Percentiles rank a stretch among this genome's conserved stretches.
These are phyloP conservation scores for Corchorus capsularis DNA, from an alignment of 345 rosid species.

Conservation along the genomic window DNA sequence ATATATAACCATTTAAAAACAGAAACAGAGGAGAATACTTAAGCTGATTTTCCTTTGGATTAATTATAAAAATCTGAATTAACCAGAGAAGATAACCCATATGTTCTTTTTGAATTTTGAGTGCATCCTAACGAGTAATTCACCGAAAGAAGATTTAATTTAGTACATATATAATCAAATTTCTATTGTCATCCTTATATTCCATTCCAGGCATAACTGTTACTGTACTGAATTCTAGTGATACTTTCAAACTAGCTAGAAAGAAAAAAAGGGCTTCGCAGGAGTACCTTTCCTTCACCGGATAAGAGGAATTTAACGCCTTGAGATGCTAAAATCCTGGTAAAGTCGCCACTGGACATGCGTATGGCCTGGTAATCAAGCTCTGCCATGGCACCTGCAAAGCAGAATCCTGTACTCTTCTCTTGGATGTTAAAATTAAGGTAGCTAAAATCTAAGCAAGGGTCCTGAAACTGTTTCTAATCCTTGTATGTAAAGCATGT, in stretches of 20 bases:
- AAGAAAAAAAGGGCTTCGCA: not conserved
- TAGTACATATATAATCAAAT: not conserved
- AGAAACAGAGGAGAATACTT: not conserved
- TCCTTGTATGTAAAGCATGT: too few relatives aligned
- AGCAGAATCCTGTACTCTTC: not conserved
- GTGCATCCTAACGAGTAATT: too few relatives aligned
- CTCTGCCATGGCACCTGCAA: constrained; percentile 41
- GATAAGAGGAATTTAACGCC: constrained; percentile 67
- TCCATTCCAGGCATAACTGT: not conserved
- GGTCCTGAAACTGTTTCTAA: not conserved
- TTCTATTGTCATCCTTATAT: not conserved
- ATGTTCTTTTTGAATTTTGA: not conserved
- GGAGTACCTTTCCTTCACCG: constrained; percentile 46
- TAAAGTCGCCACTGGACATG: constrained; percentile 34
- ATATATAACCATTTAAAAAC: too few relatives aligned
- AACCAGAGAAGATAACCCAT: not conserved
- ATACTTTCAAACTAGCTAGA: not conserved
- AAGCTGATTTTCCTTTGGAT: not conserved
- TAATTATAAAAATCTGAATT: not conserved
- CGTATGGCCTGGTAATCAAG: constrained; percentile 26
- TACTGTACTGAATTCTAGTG: not conserved
- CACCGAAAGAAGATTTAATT: too few relatives aligned
- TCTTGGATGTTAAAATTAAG: not conserved
- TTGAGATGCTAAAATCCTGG: constrained; percentile 46
- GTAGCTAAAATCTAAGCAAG: not conserved